Conservation (phyloP, 2,329 filamentous ascomycete species). For the Pseudogymnoascus sp. region DNA sequence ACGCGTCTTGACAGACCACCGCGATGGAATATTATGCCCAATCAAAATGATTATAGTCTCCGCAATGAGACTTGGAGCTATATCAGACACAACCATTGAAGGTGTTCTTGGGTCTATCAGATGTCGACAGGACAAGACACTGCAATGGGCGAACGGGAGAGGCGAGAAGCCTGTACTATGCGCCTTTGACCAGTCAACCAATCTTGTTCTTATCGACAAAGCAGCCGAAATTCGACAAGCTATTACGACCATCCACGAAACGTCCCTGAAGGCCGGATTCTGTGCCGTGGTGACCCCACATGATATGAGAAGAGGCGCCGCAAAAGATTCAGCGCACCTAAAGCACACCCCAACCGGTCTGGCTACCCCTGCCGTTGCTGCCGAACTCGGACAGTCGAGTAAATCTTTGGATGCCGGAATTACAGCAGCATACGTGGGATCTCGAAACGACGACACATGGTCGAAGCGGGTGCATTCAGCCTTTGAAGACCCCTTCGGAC, state of each 20-base stretch:
- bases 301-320: neutral
- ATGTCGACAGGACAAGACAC: neutral
- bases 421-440: neutral
- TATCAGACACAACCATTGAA: neutral
- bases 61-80: neutral
- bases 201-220: neutral
- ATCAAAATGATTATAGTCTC: neutral
- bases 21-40: neutral
- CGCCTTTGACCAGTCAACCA: no score
- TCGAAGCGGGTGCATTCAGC: neutral
- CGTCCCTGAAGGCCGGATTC: neutral
- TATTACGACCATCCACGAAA: no score
- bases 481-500: neutral
- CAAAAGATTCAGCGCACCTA: neutral
- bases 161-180: neutral
- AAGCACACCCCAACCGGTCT: neutral
- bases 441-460: neutral
- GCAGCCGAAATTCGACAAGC: neutral
- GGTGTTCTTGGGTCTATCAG: neutral
- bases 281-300: neutral
- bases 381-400: neutral
- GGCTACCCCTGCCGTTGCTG: neutral
- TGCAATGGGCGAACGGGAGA: neutral
- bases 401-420: neutral
- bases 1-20: neutral